Conservation (phyloP, 1,284 basidiomycete genomes). For the Sporisorium exsertum region DNA sequence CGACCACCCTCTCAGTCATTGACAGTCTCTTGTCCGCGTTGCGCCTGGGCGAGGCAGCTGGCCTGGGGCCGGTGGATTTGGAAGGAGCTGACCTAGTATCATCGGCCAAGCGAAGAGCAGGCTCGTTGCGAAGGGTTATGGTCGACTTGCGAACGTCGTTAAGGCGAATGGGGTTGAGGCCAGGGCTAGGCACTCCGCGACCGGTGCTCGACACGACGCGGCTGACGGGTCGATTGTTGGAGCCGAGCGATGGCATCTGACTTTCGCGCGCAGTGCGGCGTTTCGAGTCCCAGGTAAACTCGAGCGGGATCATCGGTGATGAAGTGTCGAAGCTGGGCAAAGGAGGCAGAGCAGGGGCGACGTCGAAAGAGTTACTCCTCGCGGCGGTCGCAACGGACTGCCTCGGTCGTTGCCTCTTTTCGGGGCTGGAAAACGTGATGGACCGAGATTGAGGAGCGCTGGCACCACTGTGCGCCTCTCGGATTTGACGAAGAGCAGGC, state of each 20-base stretch:
- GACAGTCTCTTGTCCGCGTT: slow-evolving; percentile 37
- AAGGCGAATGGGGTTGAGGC: slow-evolving; percentile 28
- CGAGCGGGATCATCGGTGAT: slow-evolving; percentile 48
- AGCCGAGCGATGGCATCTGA: slow-evolving; percentile 18
- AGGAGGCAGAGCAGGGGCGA: slow-evolving; percentile 39
- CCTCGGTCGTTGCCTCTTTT: slow-evolving; percentile 17
- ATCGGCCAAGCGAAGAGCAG: slow-evolving; percentile 19
- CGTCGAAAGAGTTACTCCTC: slow-evolving; percentile 14
- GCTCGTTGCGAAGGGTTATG: slow-evolving; percentile 30
- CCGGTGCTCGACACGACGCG: slow-evolving; percentile 49
- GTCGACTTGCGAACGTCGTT: slow-evolving; percentile 45
- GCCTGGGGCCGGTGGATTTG: slow-evolving; percentile 15
- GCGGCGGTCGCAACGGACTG: slow-evolving; percentile 6
- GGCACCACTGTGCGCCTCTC: slow-evolving; percentile 23
- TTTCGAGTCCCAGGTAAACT: slow-evolving; percentile 39
- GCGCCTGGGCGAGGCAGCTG: slow-evolving; percentile 3
- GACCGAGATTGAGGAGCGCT: slow-evolving; percentile 12
- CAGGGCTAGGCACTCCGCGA: slow-evolving; percentile 49
- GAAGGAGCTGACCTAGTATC: slow-evolving; percentile 12
- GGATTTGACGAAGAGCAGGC: slow-evolving; percentile 48
- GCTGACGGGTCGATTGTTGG: slow-evolving; percentile 32
- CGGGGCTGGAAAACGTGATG: slow-evolving; percentile 26
- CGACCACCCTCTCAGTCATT: slow-evolving; percentile 50
- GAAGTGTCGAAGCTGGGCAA: slow-evolving; percentile 42
- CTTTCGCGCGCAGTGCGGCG: slow-evolving; percentile 24